phyloP scores from a whole-genome alignment of 2,329 filamentous ascomycete species.

The Cordyceps militaris region DNA sequence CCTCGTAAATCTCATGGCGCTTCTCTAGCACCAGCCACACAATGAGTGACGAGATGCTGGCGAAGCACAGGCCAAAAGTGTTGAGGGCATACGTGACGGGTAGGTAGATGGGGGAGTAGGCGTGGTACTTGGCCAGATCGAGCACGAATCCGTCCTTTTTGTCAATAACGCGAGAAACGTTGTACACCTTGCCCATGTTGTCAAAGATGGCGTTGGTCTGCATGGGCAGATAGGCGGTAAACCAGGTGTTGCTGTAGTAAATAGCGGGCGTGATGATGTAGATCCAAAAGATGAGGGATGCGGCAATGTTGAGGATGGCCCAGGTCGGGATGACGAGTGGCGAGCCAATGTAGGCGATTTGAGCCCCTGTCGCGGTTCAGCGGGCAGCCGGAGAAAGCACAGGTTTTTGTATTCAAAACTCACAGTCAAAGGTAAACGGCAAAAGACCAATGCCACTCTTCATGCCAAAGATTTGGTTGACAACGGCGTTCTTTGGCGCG shows the following conservation, averaged over 20 bases:
- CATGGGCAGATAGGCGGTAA: conserved; percentile 45
- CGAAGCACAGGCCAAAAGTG: conserved; percentile 46
- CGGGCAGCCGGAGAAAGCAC: background rate
- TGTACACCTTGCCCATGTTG: conserved; percentile 42
- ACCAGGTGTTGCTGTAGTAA: conserved; percentile 43
- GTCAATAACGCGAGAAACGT: conserved; percentile 41
- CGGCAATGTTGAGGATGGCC: conserved; percentile 42
- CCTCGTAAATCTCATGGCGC: conserved; percentile 18
- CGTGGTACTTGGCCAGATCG: conserved; percentile 40
- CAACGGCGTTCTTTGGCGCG: conserved; percentile 36
- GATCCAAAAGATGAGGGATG: conserved; percentile 40
- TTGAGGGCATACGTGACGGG: conserved; percentile 37
- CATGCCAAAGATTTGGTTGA: conserved; percentile 45
- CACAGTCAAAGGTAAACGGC: conserved; percentile 37
- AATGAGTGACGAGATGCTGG: conserved; percentile 36
- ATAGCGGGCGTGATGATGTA: conserved; percentile 36
- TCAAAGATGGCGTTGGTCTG: conserved; percentile 47
- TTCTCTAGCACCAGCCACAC: conserved; percentile 27
- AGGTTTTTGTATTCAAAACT: conserved; percentile 1
- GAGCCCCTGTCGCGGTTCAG: conserved; percentile 13
- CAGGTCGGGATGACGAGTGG: conserved; percentile 35
- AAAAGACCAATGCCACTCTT: conserved; percentile 32
- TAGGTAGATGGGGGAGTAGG: conserved; percentile 45
- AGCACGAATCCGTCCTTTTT: conserved; percentile 34
- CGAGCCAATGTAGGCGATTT: conserved; percentile 34